A percentile compares a stretch with the other conserved stretches of the same genome.
phyloP scores from a whole-genome alignment of 164 flowering plant species.

The Vitis riparia region DNA sequence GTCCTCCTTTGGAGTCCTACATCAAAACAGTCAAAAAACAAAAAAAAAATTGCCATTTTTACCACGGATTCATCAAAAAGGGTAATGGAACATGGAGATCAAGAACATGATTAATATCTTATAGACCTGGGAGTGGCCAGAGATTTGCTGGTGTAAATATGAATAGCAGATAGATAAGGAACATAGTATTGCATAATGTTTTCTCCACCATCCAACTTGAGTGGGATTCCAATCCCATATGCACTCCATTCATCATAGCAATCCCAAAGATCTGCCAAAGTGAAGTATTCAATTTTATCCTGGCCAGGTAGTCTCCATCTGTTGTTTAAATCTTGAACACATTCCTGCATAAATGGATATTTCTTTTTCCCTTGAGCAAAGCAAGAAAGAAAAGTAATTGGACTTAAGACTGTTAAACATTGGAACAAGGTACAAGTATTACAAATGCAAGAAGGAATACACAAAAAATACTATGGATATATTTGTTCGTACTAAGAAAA shows the following conservation, averaged over 20 bases:
- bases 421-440: no score
- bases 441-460: no score
- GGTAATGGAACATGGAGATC: background rate
- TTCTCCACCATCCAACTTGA: constrained; percentile 25
- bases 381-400: background rate
- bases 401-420: no score
- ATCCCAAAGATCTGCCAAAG: constrained; percentile 48
- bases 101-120: background rate
- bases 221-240: constrained; percentile 40
- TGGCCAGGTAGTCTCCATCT: constrained; percentile 35
- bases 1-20: constrained; percentile 31
- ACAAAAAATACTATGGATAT: background rate
- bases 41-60: background rate
- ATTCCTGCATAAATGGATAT: constrained; percentile 19
- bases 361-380: background rate
- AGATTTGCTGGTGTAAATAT: constrained; percentile 37
- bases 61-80: no score
- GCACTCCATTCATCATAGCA: constrained; percentile 58
- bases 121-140: constrained; percentile 23
- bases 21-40: background rate
- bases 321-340: constrained; percentile 27
- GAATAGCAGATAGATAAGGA: constrained; percentile 48
- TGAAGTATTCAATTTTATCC: constrained; percentile 41
- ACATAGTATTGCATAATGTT: constrained; percentile 31
- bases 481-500: background rate